Evolutionary conservation across 1,284 basidiomycete species (phyloP), one percentile per base, ranked within the genome.

Genomic region (Volvariella surrecta): DNA sequence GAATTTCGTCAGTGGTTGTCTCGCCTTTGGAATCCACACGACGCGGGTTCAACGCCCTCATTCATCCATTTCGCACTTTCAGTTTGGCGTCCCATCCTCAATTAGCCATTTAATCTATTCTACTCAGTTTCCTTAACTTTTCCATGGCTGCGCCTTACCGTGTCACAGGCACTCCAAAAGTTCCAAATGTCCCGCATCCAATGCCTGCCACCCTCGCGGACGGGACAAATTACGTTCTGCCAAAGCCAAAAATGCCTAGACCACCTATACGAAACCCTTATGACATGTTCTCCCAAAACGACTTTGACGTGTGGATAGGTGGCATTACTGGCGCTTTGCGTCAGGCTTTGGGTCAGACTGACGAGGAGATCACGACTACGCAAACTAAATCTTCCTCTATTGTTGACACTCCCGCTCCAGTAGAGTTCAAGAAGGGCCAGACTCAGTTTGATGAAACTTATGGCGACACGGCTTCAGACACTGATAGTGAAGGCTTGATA

Each of bases 251-350:
- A 52, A 35, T 18, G 49, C 39, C 50, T 1, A 52, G 53, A 3
- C 53, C 75, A 11, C 79, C 79, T n/a, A 71, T 82, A 41, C 59
- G 72, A 45, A 82, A 82, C 51, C 81, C 81, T 2, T 84, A 76
- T 55, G 78, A 83, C 58, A 80, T 79, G 55, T 80, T 82, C 58
- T 68, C 77, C 3, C 70, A 77, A 55, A 59, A 67, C 2, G 73
- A 82, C 49, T 82, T 83, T 53, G 78, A 83, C 65, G 63, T 67
- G 54, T 82, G 76, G 74, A 81, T 84, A 53, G 70, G 66, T 49
- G 76, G 68, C 52, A 72, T 84, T 39, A 82, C 77, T 1, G 59
- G 67, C 47, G 62, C 71, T 42, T 59, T 84, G 19, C 68, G 67
- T 46, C 64, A 60, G 37, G 80, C 79, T 24, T 60, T 82, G 6